phyloP scores from a whole-genome alignment of 257 asterid species.

The Solanum habrochaites region DNA sequence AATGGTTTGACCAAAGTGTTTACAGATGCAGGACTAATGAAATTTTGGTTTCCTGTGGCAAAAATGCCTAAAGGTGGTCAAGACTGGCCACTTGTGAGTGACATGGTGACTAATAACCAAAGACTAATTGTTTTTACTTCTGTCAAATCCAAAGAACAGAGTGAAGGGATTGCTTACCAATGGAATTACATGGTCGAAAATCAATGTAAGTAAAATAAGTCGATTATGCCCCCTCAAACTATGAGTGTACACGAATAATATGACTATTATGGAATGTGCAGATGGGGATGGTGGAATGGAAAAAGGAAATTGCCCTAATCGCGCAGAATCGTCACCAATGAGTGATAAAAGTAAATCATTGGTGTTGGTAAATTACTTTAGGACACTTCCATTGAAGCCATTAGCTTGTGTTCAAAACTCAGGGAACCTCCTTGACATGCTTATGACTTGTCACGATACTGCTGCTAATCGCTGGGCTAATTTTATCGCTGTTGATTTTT shows the following conservation, averaged over 20 bases:
- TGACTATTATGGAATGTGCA: background rate
- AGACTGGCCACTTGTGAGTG: constrained; percentile 70
- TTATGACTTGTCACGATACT: constrained; percentile 43
- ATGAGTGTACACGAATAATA: background rate
- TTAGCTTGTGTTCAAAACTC: constrained; percentile 63
- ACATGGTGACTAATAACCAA: constrained; percentile 59
- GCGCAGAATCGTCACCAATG: constrained; percentile 56
- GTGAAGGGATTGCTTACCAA: constrained; percentile 78
- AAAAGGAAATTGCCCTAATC: constrained; percentile 44
- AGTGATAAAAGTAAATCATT: constrained; percentile 53
- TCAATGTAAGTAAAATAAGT: constrained; percentile 35
- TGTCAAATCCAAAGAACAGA: constrained; percentile 34
- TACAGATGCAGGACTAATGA: constrained; percentile 57
- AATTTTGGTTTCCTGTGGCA: constrained; percentile 65
- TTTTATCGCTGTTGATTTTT: constrained; percentile 69
- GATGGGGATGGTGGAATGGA: constrained; percentile 87
- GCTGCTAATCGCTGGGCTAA: constrained; percentile 75
- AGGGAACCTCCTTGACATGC: constrained; percentile 37
- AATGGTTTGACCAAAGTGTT: constrained; percentile 66
- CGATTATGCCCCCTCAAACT: background rate
- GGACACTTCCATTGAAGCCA: constrained; percentile 41
- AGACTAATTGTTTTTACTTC: constrained; percentile 73
- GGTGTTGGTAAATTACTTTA: constrained; percentile 57
- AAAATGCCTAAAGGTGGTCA: constrained; percentile 61
- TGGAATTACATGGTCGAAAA: constrained; percentile 98